A percentile compares a stretch with the other conserved stretches of the same genome.
Conservation (phyloP, 768 basidiomycete genomes). For the Tylopilus plumbeoviolaceoides region DNA sequence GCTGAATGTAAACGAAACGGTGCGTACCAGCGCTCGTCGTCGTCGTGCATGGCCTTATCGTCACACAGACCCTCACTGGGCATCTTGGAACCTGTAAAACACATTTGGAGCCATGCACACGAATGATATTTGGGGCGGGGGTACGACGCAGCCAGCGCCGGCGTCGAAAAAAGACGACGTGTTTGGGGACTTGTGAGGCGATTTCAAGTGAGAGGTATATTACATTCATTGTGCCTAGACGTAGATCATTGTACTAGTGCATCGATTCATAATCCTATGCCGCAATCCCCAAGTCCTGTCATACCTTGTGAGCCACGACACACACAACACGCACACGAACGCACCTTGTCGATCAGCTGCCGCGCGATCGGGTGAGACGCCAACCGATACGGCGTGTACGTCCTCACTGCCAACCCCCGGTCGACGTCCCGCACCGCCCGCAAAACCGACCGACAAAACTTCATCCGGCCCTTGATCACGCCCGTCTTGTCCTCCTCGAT, state of each 20-base stretch:
- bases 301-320: too few relatives aligned
- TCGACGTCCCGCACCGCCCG: neutral
- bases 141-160: conserved; percentile 23
- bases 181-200: conserved; percentile 82
- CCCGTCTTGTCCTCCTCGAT: neutral
- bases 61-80: conserved; percentile 88
- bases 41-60: too few relatives aligned
- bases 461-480: neutral
- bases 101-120: conserved; percentile 31
- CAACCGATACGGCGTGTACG: neutral
- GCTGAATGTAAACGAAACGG: conserved; percentile 98
- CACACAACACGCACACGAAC: neutral
- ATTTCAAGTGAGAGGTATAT: conserved; percentile 72
- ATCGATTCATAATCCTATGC: too few relatives aligned
- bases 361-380: neutral
- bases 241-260: too few relatives aligned
- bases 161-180: conserved; percentile 67
- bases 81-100: conserved; percentile 88
- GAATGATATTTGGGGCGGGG: conserved; percentile 57
- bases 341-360: neutral
- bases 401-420: neutral
- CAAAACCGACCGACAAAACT: neutral
- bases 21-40: conserved; percentile 32
- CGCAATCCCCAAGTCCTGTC: too few relatives aligned
- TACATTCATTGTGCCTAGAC: too few relatives aligned